Evolutionary conservation across 2,329 filamentous ascomycete species (phyloP), one percentile per base, ranked within the genome.

Genomic region (Talaromyces marneffei): DNA sequence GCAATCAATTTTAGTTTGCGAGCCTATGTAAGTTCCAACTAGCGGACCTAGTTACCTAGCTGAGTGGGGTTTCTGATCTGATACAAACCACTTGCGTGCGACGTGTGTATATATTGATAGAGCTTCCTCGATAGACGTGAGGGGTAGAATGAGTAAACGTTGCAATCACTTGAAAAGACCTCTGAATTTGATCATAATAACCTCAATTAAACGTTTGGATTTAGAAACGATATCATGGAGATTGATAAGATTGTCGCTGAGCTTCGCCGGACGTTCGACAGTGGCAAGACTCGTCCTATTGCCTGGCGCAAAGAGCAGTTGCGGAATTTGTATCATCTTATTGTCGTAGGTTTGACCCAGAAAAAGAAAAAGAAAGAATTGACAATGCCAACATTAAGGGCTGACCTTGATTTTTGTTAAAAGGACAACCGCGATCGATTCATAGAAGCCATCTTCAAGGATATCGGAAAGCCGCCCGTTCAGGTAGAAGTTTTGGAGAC

Each of bases 361-460:
- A n/a, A n/a, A n/a, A n/a, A n/a, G n/a, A n/a, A n/a, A n/a, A n/a
- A n/a, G n/a, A n/a, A n/a, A n/a, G n/a, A n/a, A n/a, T n/a, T n/a
- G n/a, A n/a, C n/a, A n/a, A n/a, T n/a, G 23, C 14, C n/a, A 6
- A 27, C n/a, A 18, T 5, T 3, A 20, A 48, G 27, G 4, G 25
- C 29, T 50, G 16, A 50, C 4, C 0, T 14, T 18, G 23, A 10
- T n/a, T 18, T 9, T 10, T 44, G 4, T 60, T 4, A 7, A 18
- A n/a, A 60, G 57, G 57, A 60, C 20, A 60, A 60, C 27, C 57
- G 57, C 10, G 57, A 59, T 44, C 57, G 57, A 44, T 59, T 59
- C 12, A 25, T 37, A n/a, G 57, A 60, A 35, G 46, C 57, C 18
- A 60, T 60, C 14, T 50, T 42, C 48, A 60, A 60, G n/a, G 57